Evolutionary conservation across 805 yeast genomes (phyloP).

Genomic region (Saturnispora saitoi): DNA sequence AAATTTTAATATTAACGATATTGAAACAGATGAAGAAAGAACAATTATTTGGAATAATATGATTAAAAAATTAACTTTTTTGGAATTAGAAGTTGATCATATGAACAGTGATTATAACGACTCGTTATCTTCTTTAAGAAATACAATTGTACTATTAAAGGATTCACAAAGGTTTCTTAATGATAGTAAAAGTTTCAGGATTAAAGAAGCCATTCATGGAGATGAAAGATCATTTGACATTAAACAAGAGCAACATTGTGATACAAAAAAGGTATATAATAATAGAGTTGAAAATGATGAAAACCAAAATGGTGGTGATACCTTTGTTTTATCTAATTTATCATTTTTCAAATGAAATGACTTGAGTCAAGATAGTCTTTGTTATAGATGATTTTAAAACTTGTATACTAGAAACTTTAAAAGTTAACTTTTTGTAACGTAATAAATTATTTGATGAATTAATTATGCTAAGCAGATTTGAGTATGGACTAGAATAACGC

Average conservation of each 20-base stretch:
- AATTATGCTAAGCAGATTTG: not conserved
- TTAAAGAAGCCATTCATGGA: conserved; percentile 3
- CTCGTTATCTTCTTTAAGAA: conserved; percentile 15
- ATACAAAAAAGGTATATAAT: not conserved
- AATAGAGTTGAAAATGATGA: not conserved
- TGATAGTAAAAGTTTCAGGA: not conserved
- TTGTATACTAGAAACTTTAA: not conserved
- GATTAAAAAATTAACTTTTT: conserved; percentile 10
- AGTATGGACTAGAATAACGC: not conserved
- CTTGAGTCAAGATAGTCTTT: not conserved
- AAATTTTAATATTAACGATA: not conserved
- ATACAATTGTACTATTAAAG: conserved; percentile 16
- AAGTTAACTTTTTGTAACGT: not conserved
- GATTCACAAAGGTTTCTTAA: conserved; percentile 17
- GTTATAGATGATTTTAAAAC: too few species aligned
- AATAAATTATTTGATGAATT: not conserved
- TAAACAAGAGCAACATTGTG: not conserved
- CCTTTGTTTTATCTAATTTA: conserved; percentile 11
- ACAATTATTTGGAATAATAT: conserved; percentile 1
- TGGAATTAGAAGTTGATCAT: conserved; percentile 15
- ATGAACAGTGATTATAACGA: conserved; percentile 14
- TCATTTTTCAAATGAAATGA: conserved; percentile 8
- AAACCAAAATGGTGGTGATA: conserved; percentile 8
- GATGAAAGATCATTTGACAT: not conserved
- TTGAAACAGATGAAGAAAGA: conserved; percentile 6